Conservation (phyloP, 257 asterid genomes). For the Jacaranda mimosifolia region DNA sequence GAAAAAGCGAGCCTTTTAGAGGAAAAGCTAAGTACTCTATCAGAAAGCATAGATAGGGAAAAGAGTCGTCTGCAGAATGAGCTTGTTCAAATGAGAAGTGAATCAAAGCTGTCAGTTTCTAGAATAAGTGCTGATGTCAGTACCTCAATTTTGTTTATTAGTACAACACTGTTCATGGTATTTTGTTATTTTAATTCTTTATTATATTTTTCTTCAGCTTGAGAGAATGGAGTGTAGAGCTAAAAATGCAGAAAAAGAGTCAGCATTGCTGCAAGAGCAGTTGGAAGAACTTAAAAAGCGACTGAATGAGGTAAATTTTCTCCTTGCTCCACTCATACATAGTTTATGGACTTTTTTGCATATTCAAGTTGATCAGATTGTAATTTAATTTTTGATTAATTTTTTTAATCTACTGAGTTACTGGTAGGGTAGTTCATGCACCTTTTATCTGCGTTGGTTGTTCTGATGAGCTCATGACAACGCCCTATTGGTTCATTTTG, state of each 20-base stretch:
- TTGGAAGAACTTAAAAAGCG: conserved; percentile 67
- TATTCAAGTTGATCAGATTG: conserved; percentile 17
- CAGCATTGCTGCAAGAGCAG: conserved; percentile 69
- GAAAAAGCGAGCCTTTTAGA: conserved; percentile 75
- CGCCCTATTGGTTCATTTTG: neutral
- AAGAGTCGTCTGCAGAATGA: conserved; percentile 76
- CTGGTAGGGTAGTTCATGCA: conserved; percentile 17
- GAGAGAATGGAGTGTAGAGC: conserved; percentile 91
- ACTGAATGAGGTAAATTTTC: conserved; percentile 66
- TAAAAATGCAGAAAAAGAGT: conserved; percentile 82
- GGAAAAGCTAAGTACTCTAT: conserved; percentile 66
- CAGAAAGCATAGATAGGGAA: conserved; percentile 78
- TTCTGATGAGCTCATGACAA: conserved; percentile 14
- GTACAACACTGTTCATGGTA: conserved; percentile 24
- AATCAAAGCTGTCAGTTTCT: conserved; percentile 79
- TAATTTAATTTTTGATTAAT: conserved; percentile 27
- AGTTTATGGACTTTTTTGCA: conserved; percentile 12
- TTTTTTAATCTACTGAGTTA: conserved; percentile 26
- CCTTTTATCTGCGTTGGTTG: neutral
- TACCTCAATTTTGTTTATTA: conserved; percentile 32
- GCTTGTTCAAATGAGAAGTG: conserved; percentile 81
- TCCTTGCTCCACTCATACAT: conserved; percentile 9
- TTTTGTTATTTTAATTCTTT: conserved; percentile 34
- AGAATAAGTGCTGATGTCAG: conserved; percentile 84
- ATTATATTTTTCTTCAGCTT: conserved; percentile 56